phyloP scores from a whole-genome alignment of 345 rosid genomes.

The Lagerstroemia speciosa region DNA sequence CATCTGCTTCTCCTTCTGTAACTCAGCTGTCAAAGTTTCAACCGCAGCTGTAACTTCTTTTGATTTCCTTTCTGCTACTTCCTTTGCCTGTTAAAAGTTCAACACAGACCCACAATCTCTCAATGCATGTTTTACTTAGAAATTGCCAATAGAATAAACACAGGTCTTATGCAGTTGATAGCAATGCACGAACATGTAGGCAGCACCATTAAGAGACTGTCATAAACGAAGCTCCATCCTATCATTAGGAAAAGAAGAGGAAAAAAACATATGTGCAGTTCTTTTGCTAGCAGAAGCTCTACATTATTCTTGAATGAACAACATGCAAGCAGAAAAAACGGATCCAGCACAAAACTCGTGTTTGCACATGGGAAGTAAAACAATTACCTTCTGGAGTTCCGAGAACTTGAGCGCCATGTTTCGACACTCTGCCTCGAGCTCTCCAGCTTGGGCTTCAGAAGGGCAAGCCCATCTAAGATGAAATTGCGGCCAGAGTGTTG shows the following conservation, averaged over 20 bases:
- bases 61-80: slow-evolving; percentile 60
- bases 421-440: slow-evolving; percentile 64
- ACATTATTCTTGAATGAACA: background rate
- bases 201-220: too few relatives aligned
- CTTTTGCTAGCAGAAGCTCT: background rate
- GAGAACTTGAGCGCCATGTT: slow-evolving; percentile 46
- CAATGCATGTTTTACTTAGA: background rate
- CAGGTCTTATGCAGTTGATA: background rate
- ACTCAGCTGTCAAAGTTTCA: slow-evolving; percentile 50
- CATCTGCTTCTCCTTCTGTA: slow-evolving; percentile 52
- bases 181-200: too few relatives aligned
- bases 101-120: background rate
- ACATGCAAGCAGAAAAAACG: background rate
- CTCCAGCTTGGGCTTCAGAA: slow-evolving; percentile 62
- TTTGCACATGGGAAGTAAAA: slow-evolving; percentile 6
- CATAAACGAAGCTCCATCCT: background rate
- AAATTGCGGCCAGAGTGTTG: slow-evolving; percentile 93
- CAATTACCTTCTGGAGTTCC: slow-evolving; percentile 62
- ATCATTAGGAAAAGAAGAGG: background rate
- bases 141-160: background rate
- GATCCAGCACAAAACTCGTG: background rate
- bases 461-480: slow-evolving; percentile 99
- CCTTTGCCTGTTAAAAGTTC: slow-evolving; percentile 48
- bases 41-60: slow-evolving; percentile 32
- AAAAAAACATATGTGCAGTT: background rate